A percentile compares a stretch with the other conserved stretches of the same genome.
Evolutionary conservation across 768 basidiomycete species (phyloP).

Genomic region (Termitomyces titanicus): DNA sequence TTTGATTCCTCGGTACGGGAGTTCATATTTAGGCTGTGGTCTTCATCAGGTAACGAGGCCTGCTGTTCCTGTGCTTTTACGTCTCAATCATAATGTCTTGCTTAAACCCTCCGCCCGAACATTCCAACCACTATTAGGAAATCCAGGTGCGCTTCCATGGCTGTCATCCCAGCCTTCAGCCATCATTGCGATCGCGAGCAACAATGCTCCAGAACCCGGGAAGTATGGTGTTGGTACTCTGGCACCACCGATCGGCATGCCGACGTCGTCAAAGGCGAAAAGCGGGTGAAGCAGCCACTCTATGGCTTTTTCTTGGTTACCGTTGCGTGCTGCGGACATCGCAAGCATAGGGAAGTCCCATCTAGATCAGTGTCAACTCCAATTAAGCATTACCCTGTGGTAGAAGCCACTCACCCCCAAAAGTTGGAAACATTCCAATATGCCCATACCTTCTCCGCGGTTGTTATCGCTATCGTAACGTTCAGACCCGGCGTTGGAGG

Average conservation of each 20-base stretch:
- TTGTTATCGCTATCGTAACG: constrained; percentile 40
- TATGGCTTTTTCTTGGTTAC: constrained; percentile 44
- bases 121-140: constrained; percentile 27
- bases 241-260: constrained; percentile 55
- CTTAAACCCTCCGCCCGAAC: constrained; percentile 19
- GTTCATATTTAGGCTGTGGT: too few relatives aligned
- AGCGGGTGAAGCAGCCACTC: constrained; percentile 53
- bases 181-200: constrained; percentile 56
- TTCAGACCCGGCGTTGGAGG: constrained; percentile 47
- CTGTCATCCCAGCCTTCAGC: constrained; percentile 51
- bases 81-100: constrained; percentile 12
- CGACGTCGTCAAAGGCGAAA: constrained; percentile 56
- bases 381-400: background rate
- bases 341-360: constrained; percentile 67
- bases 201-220: constrained; percentile 49
- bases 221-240: constrained; percentile 58
- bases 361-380: constrained; percentile 13
- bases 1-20: too few relatives aligned
- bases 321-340: constrained; percentile 56
- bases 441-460: constrained; percentile 50
- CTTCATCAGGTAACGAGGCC: too few relatives aligned
- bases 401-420: constrained; percentile 40
- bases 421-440: constrained; percentile 52
- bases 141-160: constrained; percentile 21
- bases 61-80: too few relatives aligned